phyloP scores from a whole-genome alignment of 192 early-diverging fungal genomes.

The Umbelopsis vinacea region DNA sequence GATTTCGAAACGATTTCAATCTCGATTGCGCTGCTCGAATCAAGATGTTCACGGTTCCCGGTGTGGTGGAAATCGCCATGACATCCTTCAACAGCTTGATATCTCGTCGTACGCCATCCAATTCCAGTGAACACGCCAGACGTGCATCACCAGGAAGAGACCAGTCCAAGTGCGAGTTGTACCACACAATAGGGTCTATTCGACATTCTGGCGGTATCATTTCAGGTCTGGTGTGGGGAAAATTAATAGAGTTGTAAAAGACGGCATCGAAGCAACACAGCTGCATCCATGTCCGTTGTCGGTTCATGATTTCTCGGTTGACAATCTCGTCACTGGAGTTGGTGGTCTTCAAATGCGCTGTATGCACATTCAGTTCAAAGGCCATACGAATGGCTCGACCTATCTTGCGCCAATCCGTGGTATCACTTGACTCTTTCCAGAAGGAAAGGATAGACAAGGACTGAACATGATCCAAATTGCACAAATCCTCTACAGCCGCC shows the following conservation, averaged over 20 bases:
- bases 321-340: neutral
- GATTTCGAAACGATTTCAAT: neutral
- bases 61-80: neutral
- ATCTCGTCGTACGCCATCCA: neutral
- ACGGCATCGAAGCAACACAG: slow-evolving; percentile 10
- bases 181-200: slow-evolving; percentile 1
- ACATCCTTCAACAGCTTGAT: neutral
- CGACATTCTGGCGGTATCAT: slow-evolving; percentile 12
- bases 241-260: slow-evolving; percentile 4
- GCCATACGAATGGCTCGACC: slow-evolving; percentile 14
- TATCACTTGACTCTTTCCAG: slow-evolving; percentile 22
- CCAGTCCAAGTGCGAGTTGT: neutral
- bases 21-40: neutral
- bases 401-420: slow-evolving; percentile 7
- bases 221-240: neutral
- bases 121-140: slow-evolving; percentile 11
- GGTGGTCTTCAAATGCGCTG: neutral
- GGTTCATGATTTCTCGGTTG: slow-evolving; percentile 12
- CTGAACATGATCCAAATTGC: slow-evolving; percentile 10
- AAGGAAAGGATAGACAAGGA: slow-evolving; percentile 10
- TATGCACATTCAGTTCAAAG: slow-evolving; percentile 2
- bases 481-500: slow-evolving; percentile 7
- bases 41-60: neutral
- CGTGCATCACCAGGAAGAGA: neutral
- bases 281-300: slow-evolving; percentile 18